Evolutionary conservation across 2,329 filamentous ascomycete species (phyloP).

Genomic region (Cladobotryum mycophilum): DNA sequence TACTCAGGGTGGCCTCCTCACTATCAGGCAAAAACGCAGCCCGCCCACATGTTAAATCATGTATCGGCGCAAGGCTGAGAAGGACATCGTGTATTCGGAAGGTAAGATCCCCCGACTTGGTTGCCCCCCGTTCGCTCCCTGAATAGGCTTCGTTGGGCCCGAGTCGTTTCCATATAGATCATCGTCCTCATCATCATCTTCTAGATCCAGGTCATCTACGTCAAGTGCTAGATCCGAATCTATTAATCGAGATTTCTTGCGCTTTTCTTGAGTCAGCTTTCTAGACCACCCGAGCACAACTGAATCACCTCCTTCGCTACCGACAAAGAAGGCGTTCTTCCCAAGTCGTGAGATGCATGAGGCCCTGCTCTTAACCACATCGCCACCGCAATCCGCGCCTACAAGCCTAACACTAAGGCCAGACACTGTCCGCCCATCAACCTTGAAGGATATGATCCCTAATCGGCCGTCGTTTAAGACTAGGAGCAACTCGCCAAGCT

Average conservation of each 20-base stretch:
- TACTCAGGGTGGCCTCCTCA: conserved; percentile 36
- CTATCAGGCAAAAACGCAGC: conserved; percentile 37
- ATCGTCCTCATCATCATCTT: conserved; percentile 58
- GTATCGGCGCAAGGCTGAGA: conserved; percentile 72
- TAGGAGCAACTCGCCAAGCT: conserved; percentile 78
- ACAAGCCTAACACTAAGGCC: conserved; percentile 70
- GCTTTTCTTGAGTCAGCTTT: conserved; percentile 57
- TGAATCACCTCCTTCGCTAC: conserved; percentile 79
- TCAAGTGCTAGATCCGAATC: conserved; percentile 48
- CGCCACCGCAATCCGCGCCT: conserved; percentile 54
- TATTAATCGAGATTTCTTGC: conserved; percentile 54
- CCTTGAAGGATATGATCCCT: conserved; percentile 70
- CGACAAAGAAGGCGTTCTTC: conserved; percentile 69
- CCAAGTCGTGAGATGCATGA: conserved; percentile 66
- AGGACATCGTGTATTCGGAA: conserved; percentile 76
- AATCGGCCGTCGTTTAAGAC: conserved; percentile 70
- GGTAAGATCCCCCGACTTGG: conserved; percentile 56
- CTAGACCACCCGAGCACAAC: conserved; percentile 73
- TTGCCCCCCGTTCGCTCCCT: conserved; percentile 31
- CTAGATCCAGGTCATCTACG: conserved; percentile 45
- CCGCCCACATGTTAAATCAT: conserved; percentile 64
- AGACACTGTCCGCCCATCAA: conserved; percentile 88
- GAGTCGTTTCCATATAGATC: conserved; percentile 56
- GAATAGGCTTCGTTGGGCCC: conserved; percentile 51
- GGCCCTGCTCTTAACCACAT: conserved; percentile 53